Percentiles rank a stretch among this genome's conserved stretches.
Conservation (phyloP, 768 basidiomycete species). For the Dacryopinax spathularia region DNA sequence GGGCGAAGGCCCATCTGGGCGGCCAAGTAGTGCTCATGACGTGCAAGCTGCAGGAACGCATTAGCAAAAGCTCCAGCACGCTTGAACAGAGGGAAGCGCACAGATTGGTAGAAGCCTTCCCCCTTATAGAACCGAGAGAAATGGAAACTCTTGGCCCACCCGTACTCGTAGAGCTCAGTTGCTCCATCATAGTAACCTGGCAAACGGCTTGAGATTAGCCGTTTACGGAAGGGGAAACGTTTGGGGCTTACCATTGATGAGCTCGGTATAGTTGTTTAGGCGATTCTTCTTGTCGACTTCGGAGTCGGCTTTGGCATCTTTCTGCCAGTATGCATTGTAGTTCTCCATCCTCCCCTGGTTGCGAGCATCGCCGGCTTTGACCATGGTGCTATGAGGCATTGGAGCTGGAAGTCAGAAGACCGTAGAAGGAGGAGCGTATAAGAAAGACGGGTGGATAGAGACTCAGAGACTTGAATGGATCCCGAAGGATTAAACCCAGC, state of each 20-base stretch:
- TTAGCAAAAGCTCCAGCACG: constrained; percentile 10
- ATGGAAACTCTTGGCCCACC: constrained; percentile 85
- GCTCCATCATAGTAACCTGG: constrained; percentile 93
- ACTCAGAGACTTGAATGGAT: constrained; percentile 75
- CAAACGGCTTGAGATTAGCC: not conserved
- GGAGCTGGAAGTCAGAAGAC: not conserved
- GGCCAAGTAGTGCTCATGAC: constrained; percentile 96
- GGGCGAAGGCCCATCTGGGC: constrained; percentile 68
- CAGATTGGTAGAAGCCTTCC: constrained; percentile 27
- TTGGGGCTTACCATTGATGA: constrained; percentile 63
- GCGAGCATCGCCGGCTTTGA: constrained; percentile 39
- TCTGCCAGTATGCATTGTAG: constrained; percentile 88
- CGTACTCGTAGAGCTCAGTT: constrained; percentile 89
- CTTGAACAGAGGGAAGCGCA: constrained; percentile 7
- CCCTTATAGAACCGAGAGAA: constrained; percentile 96
- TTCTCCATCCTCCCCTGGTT: constrained; percentile 54
- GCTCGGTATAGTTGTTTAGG: constrained; percentile 72
- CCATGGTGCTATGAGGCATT: constrained; percentile 16
- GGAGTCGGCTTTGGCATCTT: constrained; percentile 57
- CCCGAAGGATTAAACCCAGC: constrained; percentile 48
- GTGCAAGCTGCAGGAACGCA: constrained; percentile 54
- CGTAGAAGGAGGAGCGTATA: not conserved
- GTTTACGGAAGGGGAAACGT: not conserved
- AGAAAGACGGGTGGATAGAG: not conserved
- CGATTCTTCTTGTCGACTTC: constrained; percentile 54